Evolutionary conservation across 176 grass and related monocot genomes (phyloP).

Genomic region (Eragrostis nindensis): DNA sequence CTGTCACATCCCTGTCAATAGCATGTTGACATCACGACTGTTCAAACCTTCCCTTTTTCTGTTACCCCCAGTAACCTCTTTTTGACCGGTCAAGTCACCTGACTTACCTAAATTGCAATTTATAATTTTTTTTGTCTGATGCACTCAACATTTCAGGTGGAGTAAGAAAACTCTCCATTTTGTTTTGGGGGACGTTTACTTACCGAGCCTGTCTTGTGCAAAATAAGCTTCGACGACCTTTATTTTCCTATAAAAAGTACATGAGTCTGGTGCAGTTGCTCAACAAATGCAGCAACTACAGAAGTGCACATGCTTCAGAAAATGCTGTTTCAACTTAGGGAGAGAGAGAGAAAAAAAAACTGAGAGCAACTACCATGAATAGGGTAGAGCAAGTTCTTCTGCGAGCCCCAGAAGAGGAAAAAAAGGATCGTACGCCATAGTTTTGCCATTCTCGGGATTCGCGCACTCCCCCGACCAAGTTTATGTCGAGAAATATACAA

Average conservation of each 20-base stretch:
- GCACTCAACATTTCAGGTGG: neutral
- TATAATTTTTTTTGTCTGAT: neutral
- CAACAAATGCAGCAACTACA: neutral
- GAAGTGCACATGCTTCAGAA: neutral
- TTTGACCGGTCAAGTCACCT: slow-evolving; percentile 49
- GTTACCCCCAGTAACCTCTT: slow-evolving; percentile 27
- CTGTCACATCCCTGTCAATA: slow-evolving; percentile 36
- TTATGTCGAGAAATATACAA: slow-evolving; percentile 22
- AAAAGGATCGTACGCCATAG: neutral
- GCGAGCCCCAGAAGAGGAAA: neutral
- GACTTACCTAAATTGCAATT: neutral
- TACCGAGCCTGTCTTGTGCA: neutral
- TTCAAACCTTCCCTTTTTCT: slow-evolving; percentile 43
- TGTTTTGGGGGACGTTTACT: neutral
- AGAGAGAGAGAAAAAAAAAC: too few species aligned
- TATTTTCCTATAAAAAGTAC: too few species aligned
- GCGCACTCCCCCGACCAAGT: slow-evolving; percentile 27
- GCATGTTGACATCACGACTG: slow-evolving; percentile 42
- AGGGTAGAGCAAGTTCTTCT: neutral
- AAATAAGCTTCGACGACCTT: neutral
- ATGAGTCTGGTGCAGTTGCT: neutral
- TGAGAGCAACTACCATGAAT: neutral
- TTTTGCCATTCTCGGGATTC: slow-evolving; percentile 41
- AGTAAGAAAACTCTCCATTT: neutral
- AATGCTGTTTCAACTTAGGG: neutral